Base-by-base conservation (phyloP, 768 basidiomycete genomes). In the Agaricus sinodeliciosus region DNA sequence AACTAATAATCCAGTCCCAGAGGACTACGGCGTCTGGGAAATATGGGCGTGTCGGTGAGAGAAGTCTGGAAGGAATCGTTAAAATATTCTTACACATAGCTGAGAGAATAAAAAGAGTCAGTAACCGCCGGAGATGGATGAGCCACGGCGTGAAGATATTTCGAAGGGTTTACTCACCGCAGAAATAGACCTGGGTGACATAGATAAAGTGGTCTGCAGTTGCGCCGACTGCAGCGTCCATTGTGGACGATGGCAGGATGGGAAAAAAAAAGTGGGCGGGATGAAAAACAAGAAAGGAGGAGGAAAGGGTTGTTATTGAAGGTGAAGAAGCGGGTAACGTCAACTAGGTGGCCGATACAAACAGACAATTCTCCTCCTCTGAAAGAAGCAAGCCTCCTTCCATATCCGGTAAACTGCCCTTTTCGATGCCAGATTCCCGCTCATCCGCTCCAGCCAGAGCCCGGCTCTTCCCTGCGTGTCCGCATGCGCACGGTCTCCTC, bases 1-100 rank as follows among this genome's bases (percentile, higher is more conserved):
- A 67, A 65, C 84, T 85, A 62, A 86, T 82, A 63, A 86, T 72
- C 88, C 88, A 90, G 72, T 90, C 88, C 88, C 88, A 90, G 48
- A 89, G 67, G 55, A 88, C 82, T 46, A 90, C 82, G 52, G 87
- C 84, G 67, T 90, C 88, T 90, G 63, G 48, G 18, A 12, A 57
- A 58, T 51, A 49, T 54, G 47, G 61, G 58, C 63, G 62, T 55
- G 58, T 54, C 51, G 52, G 60, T 65, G 60, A 69, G 57, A 64
- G 58, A 59, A 57, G 49, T 55, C 63, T 62, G 61, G 59, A 62
- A 56, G 51, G 56, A 55, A 54, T 62, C 55, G 48, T 34, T 45
- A 56, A 56, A 49, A 59, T 49, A 56, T 72, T 3, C 31, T 65
- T 77, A 86, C 85, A 87, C 84, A 87, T 86, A 63, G 85, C 85